Evolutionary conservation across 2,329 filamentous ascomycete species (phyloP).

Genomic region (Sporothrix brunneoviolacea): DNA sequence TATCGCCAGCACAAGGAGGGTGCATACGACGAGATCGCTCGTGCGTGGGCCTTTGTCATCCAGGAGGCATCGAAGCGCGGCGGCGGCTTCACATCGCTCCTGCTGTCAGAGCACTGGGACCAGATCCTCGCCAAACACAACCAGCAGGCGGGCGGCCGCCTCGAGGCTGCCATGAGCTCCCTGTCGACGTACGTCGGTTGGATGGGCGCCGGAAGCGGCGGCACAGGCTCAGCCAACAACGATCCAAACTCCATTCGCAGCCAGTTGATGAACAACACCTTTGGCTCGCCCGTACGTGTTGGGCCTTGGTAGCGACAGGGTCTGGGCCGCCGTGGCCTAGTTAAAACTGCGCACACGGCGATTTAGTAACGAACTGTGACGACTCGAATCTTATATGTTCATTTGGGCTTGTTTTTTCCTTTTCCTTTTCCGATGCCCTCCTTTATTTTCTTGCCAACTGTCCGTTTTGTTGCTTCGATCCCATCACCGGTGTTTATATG

Average conservation of each 20-base stretch:
- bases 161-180: conserved; percentile 73
- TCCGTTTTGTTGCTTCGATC: conserved; percentile 1
- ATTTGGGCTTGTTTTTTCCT: not conserved
- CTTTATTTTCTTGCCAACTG: not conserved
- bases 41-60: conserved; percentile 87
- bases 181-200: conserved; percentile 70
- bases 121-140: conserved; percentile 82
- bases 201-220: conserved; percentile 61
- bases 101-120: conserved; percentile 91
- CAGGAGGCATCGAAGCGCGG: conserved; percentile 85
- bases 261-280: conserved; percentile 55
- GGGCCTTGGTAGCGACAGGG: conserved; percentile 47
- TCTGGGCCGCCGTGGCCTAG: not conserved
- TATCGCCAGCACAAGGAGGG: conserved; percentile 91
- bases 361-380: conserved; percentile 15
- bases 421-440: not conserved
- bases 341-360: not conserved
- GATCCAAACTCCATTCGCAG: conserved; percentile 54
- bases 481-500: conserved; percentile 9
- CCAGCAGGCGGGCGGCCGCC: conserved; percentile 72
- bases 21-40: conserved; percentile 92
- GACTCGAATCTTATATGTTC: conserved; percentile 4
- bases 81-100: conserved; percentile 64
- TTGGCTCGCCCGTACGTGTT: conserved; percentile 53
- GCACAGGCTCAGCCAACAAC: conserved; percentile 61